Base-by-base conservation (phyloP, 768 basidiomycete genomes). In the Pleurotus salmoneostramineus region DNA sequence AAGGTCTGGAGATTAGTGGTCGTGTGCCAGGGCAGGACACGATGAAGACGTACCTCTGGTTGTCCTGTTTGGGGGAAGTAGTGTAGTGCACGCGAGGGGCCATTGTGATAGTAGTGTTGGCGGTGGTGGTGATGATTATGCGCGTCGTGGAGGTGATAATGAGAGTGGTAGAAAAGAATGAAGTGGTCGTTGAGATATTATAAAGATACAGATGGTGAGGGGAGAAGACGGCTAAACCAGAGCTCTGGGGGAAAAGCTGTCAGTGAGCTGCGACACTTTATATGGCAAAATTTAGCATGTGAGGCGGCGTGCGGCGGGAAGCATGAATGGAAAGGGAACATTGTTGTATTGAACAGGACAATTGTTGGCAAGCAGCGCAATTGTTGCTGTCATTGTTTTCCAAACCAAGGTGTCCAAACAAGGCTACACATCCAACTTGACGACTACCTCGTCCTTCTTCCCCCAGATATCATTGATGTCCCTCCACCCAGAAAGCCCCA, bases 391-490 rank as follows among this genome's bases (percentile, higher is more conserved):
- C 44, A 45, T 45, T 45, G 44, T 45, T 45, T 17, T 17, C 44
- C 6, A 45, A 17, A 45, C 44, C 44, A 4, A 6, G 11, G 15
- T 15, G 44, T 17, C 12, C 44, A 45, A 45, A 45, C n/a, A 45
- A 42, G 44, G 8, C 21, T 43, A 55, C 14, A 55, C 10, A 14
- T 55, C 52, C 32, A 55, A 17, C 52, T 55, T 58, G 78, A 76
- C 34, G 77, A 65, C 66, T 4, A 86, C 70, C 58, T 78, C 77
- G 1, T 81, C 78, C 12, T 71, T 77, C 65, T 82, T 83, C 5
- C 84, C 84, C 56, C 80, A 81, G 56, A 92, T 76, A 32, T 90
- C 87, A n/a, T 67, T 73, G 51, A 91, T 59, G 57, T 69, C 80
- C 54, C 68, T 74, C 62, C 80, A 85, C 7, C 91, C 90, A 4